phyloP scores from a whole-genome alignment of 345 rosid genomes.

The Cardamine occulta region DNA sequence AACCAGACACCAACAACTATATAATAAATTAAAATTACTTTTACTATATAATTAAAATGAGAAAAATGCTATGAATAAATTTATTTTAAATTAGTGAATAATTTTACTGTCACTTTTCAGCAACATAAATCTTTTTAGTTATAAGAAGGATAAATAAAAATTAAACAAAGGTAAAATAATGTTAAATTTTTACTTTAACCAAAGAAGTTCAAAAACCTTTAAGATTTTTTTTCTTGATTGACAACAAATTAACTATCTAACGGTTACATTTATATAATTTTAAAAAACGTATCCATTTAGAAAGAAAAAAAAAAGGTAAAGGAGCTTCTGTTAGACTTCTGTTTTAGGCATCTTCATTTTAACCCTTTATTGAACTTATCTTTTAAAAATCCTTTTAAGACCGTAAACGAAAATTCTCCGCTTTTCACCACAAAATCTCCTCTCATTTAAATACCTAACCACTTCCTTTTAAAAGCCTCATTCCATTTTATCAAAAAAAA shows the following conservation, averaged over 20 bases:
- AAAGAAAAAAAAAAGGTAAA: neutral
- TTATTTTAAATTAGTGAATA: neutral
- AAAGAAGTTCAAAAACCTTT: neutral
- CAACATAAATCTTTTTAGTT: neutral
- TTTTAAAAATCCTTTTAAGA: neutral
- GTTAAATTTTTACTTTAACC: neutral
- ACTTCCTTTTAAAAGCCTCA: neutral
- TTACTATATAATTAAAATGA: neutral
- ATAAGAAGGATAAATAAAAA: neutral
- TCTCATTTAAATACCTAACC: conserved; percentile 29
- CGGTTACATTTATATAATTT: neutral
- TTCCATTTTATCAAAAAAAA: too few relatives aligned
- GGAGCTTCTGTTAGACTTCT: conserved; percentile 14
- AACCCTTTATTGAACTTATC: neutral
- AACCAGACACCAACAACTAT: neutral
- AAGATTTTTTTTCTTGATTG: too few relatives aligned
- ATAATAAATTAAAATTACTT: neutral
- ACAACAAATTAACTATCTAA: neutral
- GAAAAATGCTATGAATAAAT: neutral
- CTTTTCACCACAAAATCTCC: conserved; percentile 4
- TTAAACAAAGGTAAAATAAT: neutral
- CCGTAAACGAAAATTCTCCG: neutral
- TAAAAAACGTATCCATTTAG: neutral
- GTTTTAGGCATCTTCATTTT: conserved; percentile 6
- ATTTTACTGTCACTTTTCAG: too few relatives aligned